A percentile compares a stretch with the other conserved stretches of the same genome.
phyloP scores from a whole-genome alignment of 352 stramenopile genomes.

The Phytopythium cucurbitacearum region DNA sequence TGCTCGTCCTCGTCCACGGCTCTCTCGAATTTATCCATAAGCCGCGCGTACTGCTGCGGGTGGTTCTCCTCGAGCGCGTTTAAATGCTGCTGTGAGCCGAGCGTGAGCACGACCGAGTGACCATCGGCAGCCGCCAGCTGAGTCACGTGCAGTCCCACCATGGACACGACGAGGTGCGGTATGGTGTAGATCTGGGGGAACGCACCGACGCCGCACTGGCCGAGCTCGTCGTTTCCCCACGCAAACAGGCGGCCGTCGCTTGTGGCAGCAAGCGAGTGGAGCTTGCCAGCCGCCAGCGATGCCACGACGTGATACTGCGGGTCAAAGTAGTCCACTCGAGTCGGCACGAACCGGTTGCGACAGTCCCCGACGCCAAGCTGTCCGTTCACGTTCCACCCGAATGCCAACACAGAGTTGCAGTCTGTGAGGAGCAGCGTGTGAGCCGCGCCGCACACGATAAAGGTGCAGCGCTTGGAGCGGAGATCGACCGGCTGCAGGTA shows the following conservation, averaged over 20 bases:
- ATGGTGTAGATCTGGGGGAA: slow-evolving; percentile 75
- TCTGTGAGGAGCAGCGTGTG: slow-evolving; percentile 53
- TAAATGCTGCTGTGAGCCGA: slow-evolving; percentile 28
- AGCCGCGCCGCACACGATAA: slow-evolving; percentile 48
- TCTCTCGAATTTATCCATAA: slow-evolving; percentile 34
- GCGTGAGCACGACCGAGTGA: slow-evolving; percentile 53
- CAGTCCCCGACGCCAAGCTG: slow-evolving; percentile 65
- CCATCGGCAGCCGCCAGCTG: slow-evolving; percentile 43
- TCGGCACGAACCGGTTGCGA: slow-evolving; percentile 33
- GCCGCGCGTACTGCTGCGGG: slow-evolving; percentile 32
- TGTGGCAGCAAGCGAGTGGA: slow-evolving; percentile 45
- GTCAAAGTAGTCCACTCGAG: slow-evolving; percentile 52
- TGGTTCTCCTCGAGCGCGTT: slow-evolving; percentile 44
- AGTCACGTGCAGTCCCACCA: slow-evolving; percentile 48
- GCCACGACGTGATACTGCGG: slow-evolving; percentile 22
- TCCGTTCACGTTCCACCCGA: slow-evolving; percentile 54
- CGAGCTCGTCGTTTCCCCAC: slow-evolving; percentile 71
- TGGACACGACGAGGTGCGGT: slow-evolving; percentile 58
- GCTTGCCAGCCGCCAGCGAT: slow-evolving; percentile 39
- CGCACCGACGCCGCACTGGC: slow-evolving; percentile 61
- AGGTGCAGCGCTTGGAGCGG: slow-evolving; percentile 38
- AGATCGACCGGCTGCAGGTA: slow-evolving; percentile 32
- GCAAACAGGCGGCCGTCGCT: slow-evolving; percentile 56
- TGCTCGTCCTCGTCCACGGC: slow-evolving; percentile 33
- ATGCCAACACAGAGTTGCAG: slow-evolving; percentile 33